Percentiles rank a stretch among this genome's conserved stretches.
Conservation (phyloP, 345 rosid genomes). For the Clausena lansium region DNA sequence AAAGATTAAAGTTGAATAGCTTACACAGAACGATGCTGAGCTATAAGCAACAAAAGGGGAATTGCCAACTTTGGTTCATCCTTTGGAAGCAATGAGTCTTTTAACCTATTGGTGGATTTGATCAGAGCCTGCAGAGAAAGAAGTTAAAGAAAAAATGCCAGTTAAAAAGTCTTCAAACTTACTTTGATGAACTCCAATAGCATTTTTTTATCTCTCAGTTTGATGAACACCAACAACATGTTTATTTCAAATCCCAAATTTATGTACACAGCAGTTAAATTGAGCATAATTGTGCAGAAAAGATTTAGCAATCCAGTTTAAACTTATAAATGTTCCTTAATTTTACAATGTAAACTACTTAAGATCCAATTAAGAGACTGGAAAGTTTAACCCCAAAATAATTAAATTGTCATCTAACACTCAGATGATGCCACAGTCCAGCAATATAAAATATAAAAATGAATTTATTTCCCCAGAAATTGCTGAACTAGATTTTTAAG, state of each 20-base stretch:
- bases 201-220: not conserved
- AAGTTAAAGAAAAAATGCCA: not conserved
- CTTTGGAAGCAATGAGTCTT: slow-evolving; percentile 90
- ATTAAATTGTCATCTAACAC: slow-evolving; percentile 1
- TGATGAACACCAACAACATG: not conserved
- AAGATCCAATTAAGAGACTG: not conserved
- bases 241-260: not conserved
- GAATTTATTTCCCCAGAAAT: not conserved
- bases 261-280: not conserved
- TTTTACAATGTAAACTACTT: not conserved
- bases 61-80: slow-evolving; percentile 94
- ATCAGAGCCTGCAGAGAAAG: slow-evolving; percentile 68
- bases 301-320: too few species aligned
- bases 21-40: slow-evolving; percentile 97
- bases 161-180: slow-evolving; percentile 1
- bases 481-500: not conserved
- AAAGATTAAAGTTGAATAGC: slow-evolving; percentile 26
- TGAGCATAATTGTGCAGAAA: not conserved
- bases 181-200: not conserved
- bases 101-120: slow-evolving; percentile 87
- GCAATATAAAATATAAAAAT: not conserved
- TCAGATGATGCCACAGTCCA: not conserved
- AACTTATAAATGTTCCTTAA: too few species aligned
- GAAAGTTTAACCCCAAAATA: not conserved
- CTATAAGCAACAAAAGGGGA: slow-evolving; percentile 85